These are phyloP conservation scores for Hypoxylon trugodes DNA, from an alignment of 495 filamentous ascomycete genomes.

Conservation along the genomic window DNA sequence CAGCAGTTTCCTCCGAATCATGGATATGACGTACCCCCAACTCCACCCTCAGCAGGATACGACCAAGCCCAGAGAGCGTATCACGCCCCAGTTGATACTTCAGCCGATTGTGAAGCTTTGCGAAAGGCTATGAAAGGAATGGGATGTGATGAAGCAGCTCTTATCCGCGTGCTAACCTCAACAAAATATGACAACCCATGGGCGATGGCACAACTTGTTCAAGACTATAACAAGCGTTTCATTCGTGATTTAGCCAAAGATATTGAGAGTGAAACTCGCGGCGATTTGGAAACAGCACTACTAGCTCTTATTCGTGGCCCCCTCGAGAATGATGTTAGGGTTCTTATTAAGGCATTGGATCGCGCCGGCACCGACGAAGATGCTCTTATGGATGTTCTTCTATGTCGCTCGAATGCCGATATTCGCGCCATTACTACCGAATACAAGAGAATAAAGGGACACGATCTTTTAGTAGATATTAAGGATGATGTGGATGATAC, in stretches of 20 bases:
- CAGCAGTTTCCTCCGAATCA: conserved; percentile 30
- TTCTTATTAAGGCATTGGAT: conserved; percentile 64
- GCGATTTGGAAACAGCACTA: conserved; percentile 68
- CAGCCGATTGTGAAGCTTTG: conserved; percentile 65
- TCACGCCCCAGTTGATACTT: conserved; percentile 60
- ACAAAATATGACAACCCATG: conserved; percentile 62
- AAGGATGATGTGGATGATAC: conserved; percentile 66
- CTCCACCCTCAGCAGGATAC: conserved; percentile 63
- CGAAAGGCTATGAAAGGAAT: conserved; percentile 81
- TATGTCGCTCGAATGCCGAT: conserved; percentile 78
- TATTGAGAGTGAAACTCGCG: conserved; percentile 69
- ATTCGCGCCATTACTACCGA: conserved; percentile 63
- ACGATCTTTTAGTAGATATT: conserved; percentile 58
- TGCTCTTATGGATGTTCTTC: conserved; percentile 74
- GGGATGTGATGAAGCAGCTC: conserved; percentile 72
- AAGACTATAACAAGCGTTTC: conserved; percentile 64
- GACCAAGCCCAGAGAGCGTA: conserved; percentile 49
- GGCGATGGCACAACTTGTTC: conserved; percentile 67
- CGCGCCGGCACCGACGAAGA: conserved; percentile 78
- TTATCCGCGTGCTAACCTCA: conserved; percentile 65
- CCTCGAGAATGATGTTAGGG: conserved; percentile 65
- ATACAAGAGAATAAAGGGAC: conserved; percentile 67
- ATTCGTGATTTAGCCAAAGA: conserved; percentile 69
- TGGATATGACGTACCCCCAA: conserved; percentile 43
- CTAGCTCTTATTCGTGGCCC: conserved; percentile 74